Conservation (phyloP, 768 basidiomycete genomes). For the Tricholoma sp. region DNA sequence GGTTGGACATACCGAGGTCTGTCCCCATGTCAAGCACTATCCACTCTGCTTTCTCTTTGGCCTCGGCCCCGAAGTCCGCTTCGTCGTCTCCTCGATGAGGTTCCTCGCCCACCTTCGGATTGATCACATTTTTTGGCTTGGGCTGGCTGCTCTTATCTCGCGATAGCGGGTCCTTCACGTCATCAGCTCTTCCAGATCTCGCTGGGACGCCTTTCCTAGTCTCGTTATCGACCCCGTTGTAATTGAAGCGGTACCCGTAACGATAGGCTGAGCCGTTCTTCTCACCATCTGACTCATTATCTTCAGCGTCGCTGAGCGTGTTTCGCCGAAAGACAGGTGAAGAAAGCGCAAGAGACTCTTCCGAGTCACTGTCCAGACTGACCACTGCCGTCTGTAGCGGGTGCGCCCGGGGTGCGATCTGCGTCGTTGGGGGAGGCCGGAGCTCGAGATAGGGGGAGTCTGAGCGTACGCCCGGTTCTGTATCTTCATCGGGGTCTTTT, state of each 20-base stretch:
- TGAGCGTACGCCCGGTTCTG: background rate
- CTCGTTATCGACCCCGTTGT: constrained; percentile 6
- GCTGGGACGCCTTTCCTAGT: constrained; percentile 2
- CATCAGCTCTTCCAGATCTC: background rate
- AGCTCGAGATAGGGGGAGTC: background rate
- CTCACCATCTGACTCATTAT: background rate
- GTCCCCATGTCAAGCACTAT: constrained; percentile 45
- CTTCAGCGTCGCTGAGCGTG: background rate
- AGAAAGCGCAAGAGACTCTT: background rate
- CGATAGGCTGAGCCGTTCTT: constrained; percentile 9
- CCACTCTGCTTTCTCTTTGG: constrained; percentile 38
- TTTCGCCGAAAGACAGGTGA: background rate
- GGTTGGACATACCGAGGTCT: constrained; percentile 12
- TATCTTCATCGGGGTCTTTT: constrained; percentile 3
- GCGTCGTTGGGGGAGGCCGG: background rate
- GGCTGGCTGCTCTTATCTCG: background rate
- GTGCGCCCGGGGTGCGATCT: background rate
- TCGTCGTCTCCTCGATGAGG: constrained; percentile 17
- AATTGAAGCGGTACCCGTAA: constrained; percentile 23
- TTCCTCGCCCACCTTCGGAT: constrained; percentile 12
- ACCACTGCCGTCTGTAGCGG: background rate
- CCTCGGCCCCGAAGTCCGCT: constrained; percentile 12
- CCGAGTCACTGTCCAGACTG: background rate
- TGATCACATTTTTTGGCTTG: background rate
- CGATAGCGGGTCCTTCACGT: background rate